phyloP scores from a whole-genome alignment of 2,329 filamentous ascomycete genomes.

The Arthrobotrys entomopaga region DNA sequence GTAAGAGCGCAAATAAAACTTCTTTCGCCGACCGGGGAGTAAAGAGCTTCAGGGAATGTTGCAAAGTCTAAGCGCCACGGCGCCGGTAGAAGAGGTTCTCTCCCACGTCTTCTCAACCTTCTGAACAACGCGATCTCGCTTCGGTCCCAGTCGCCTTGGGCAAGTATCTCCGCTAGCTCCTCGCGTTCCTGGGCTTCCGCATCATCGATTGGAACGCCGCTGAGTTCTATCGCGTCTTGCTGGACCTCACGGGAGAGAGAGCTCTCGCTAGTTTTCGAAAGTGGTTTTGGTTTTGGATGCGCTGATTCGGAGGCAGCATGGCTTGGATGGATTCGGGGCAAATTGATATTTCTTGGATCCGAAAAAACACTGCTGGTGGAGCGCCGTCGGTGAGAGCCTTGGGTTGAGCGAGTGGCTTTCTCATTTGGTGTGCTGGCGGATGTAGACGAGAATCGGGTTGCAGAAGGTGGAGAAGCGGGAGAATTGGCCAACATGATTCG shows the following conservation, averaged over 20 bases:
- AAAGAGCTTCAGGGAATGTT: slow-evolving; percentile 45
- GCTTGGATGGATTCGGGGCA: too few species aligned
- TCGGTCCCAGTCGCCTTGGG: slow-evolving; percentile 41
- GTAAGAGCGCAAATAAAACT: slow-evolving; percentile 53
- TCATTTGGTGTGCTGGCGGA: neutral
- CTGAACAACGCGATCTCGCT: slow-evolving; percentile 43
- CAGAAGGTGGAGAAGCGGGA: too few species aligned
- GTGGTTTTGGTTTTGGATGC: slow-evolving; percentile 2
- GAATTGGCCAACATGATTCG: too few species aligned
- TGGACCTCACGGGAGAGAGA: slow-evolving; percentile 42
- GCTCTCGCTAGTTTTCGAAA: slow-evolving; percentile 14
- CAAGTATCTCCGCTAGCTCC: slow-evolving; percentile 45
- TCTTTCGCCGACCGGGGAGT: slow-evolving; percentile 43
- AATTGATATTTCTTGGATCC: slow-evolving; percentile 6
- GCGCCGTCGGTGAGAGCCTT: slow-evolving; percentile 27
- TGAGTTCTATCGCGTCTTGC: slow-evolving; percentile 45
- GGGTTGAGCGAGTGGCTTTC: neutral
- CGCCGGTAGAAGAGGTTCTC: slow-evolving; percentile 43
- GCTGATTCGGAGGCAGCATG: too few species aligned
- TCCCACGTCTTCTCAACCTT: slow-evolving; percentile 40
- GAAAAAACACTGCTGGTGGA: slow-evolving; percentile 45
- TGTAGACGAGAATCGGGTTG: neutral
- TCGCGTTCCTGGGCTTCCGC: slow-evolving; percentile 34
- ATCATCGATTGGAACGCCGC: slow-evolving; percentile 16
- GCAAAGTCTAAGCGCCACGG: slow-evolving; percentile 50